phyloP scores from a whole-genome alignment of 1,139 yeast species.

The Yamadazyma songkhlaensis region DNA sequence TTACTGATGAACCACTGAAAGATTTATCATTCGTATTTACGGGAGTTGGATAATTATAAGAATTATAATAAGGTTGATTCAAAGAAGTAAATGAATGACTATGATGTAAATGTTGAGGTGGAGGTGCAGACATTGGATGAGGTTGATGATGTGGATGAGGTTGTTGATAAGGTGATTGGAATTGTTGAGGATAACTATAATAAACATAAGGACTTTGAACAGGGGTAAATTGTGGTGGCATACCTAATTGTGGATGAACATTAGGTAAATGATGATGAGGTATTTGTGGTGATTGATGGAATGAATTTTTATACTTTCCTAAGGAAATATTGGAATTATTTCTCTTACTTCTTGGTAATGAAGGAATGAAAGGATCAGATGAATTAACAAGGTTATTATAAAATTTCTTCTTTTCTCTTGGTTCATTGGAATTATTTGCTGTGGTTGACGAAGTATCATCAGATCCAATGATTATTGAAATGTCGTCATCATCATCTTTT shows the following conservation, averaged over 20 bases:
- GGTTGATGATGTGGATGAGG: neutral
- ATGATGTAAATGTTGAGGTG: neutral
- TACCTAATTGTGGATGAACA: no score
- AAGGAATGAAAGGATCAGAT: conserved; percentile 21
- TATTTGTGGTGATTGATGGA: conserved; percentile 3
- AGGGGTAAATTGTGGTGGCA: neutral
- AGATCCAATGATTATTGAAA: conserved; percentile 42
- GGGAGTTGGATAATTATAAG: neutral
- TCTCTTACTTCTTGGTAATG: conserved; percentile 9
- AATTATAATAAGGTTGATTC: neutral
- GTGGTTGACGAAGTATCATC: conserved; percentile 32
- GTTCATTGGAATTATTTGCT: conserved; percentile 17
- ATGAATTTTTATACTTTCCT: conserved; percentile 8
- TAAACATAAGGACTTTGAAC: conserved; percentile 5
- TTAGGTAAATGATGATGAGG: no score
- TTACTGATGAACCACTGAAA: conserved; percentile 67
- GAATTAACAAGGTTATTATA: conserved; percentile 17
- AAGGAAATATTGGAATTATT: conserved; percentile 26
- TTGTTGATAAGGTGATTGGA: neutral
- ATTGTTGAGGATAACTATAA: neutral
- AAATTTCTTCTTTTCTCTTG: conserved; percentile 12
- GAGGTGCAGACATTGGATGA: neutral
- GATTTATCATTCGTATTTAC: conserved; percentile 14
- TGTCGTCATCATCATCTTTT: conserved; percentile 39
- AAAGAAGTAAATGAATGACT: conserved; percentile 1